Percentiles rank a stretch among this genome's conserved stretches.
phyloP scores from a whole-genome alignment of 2,329 filamentous ascomycete genomes.

The Xenosphaeropsis pyriputrescens region DNA sequence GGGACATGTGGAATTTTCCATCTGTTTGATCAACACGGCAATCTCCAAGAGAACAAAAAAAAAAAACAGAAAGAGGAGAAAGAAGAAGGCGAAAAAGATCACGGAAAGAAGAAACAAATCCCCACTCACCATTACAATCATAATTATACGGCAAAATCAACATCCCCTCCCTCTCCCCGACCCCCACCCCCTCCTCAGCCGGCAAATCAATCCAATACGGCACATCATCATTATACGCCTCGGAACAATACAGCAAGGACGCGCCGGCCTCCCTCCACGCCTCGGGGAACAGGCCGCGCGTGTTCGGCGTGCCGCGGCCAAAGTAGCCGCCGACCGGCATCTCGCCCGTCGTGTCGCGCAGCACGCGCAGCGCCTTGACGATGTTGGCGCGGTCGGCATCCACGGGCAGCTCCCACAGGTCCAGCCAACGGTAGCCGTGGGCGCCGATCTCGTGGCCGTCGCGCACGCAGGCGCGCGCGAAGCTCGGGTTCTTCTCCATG shows the following conservation, averaged over 20 bases:
- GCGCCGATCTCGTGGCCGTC: conserved; percentile 25
- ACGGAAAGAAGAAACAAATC: no score
- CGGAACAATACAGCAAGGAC: conserved; percentile 30
- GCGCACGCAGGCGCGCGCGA: conserved; percentile 22
- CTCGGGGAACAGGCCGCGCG: conserved; percentile 26
- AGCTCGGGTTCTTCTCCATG: conserved; percentile 22
- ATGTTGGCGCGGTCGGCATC: conserved; percentile 22
- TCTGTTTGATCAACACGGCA: no score
- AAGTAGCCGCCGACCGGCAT: conserved; percentile 19
- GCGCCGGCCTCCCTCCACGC: conserved; percentile 35
- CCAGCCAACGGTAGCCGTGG: conserved; percentile 25
- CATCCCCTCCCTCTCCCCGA: conserved; percentile 24
- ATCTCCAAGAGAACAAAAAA: no score
- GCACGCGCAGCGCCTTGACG: conserved; percentile 15
- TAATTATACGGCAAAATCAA: conserved; percentile 37
- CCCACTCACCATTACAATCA: conserved; percentile 32
- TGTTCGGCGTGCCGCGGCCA: conserved; percentile 22
- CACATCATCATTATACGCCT: conserved; percentile 37
- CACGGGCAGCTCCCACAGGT: conserved; percentile 21
- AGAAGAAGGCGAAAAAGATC: conserved; percentile 22
- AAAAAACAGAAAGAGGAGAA: background rate
- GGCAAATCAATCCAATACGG: conserved; percentile 39
- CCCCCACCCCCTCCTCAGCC: conserved; percentile 23
- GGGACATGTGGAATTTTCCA: conserved; percentile 11
- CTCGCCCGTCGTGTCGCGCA: conserved; percentile 18